Percentiles rank a stretch among this genome's conserved stretches.
Conservation (phyloP, 306 rosid species). For the Prunus davidiana region DNA sequence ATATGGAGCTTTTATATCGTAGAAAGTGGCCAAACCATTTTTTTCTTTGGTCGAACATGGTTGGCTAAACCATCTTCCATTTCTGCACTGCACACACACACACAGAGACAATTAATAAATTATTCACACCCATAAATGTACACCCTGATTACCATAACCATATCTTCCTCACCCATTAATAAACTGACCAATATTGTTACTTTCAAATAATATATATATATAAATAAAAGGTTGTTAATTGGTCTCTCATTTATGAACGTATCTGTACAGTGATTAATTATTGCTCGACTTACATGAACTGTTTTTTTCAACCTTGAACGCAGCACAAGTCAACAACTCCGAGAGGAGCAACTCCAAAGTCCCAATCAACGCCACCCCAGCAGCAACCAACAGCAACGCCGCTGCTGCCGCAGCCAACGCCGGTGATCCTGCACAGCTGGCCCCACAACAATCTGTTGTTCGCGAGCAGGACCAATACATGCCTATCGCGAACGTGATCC, state of each 20-base stretch:
- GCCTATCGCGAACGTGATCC: constrained; percentile 75
- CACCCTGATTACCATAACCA: neutral
- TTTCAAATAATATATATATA: neutral
- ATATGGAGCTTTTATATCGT: neutral
- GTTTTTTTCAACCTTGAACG: neutral
- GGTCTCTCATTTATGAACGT: neutral
- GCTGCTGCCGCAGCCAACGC: neutral
- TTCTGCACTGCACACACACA: neutral
- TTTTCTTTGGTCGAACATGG: no score
- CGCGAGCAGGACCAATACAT: constrained; percentile 72
- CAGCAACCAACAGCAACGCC: neutral
- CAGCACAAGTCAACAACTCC: neutral
- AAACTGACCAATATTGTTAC: neutral
- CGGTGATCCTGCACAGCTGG: neutral
- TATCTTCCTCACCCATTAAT: neutral
- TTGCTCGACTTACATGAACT: neutral
- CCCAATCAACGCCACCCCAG: neutral
- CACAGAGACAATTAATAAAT: neutral
- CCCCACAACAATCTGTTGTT: constrained; percentile 7
- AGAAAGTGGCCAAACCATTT: neutral
- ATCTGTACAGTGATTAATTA: constrained; percentile 13
- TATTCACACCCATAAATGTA: neutral
- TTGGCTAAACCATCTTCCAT: neutral
- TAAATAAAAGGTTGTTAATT: no score
- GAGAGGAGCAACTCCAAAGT: neutral